Base-by-base conservation (phyloP, 139 green algal genomes). In the Gonium pectorale region DNA sequence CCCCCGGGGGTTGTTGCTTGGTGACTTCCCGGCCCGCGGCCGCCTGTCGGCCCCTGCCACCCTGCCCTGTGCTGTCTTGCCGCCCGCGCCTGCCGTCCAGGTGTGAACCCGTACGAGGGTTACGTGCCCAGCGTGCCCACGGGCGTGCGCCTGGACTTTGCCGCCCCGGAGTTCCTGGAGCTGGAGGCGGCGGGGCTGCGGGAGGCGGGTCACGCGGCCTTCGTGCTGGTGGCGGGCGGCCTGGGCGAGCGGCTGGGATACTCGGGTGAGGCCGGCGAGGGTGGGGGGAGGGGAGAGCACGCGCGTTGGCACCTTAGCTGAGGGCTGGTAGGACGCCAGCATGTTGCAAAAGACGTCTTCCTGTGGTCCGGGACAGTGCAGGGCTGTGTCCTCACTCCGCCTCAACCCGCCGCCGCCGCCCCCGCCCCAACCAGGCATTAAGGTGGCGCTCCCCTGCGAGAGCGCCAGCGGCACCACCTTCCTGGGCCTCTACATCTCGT, bases 201-300 rank as follows among this genome's bases (percentile, higher is more conserved):
- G n/a, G 90, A 89, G 24, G 92, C 90, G 8, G 89, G 67, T 0
- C 5, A 70, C 3, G 85, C 94, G 1, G 97, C 93, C 2, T 99
- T 99, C 91, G 98, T 99, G 88, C 93, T 99, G 69, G 97, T 99
- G 80, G 97, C 97, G 33, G 97, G 97, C 0, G 97, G 97, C 0
- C 91, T 99, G 67, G 97, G 97, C 3, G 97, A 99, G 91, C 90
- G 97, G 15, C 92, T 99, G 70, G 97, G 97, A 3, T 99, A 99
- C 89, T 89, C 89, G 68, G 86, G 89, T 90, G 63, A 31, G 70
- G n/a, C n/a, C 7, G 26, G 29, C 13, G 37, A 63, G 69, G 17
- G 29, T 21, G 69, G 46, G 69, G 64, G 64, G 64, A 46, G 64
- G 31, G 19, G 64, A 71, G 37, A 49, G 64, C 9, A n/a, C n/a